Evolutionary conservation across 2,329 filamentous ascomycete species (phyloP), one percentile per base, ranked within the genome.

Genomic region (Paecilomyces formosus): DNA sequence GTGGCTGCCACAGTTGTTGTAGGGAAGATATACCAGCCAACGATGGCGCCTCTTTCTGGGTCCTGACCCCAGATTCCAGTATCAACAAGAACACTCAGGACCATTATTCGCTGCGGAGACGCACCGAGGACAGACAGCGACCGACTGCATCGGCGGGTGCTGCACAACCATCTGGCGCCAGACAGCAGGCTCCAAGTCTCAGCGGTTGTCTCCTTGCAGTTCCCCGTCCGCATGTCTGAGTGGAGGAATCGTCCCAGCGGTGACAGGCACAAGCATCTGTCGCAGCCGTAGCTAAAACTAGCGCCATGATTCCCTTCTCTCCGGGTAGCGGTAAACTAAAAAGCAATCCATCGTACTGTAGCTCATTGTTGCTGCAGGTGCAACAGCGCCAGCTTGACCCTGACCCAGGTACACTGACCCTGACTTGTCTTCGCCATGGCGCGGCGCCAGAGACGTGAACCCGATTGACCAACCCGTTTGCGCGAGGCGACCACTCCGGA

Each of bases 151-250:
- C 54, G 15, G 35, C 24, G 28, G 26, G 31, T 49, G n/a, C 53
- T 60, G 51, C 57, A 61, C 26, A 45, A 63, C 63, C 58, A 64
- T 57, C 62, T 66, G 64, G 64, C 64, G 54, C 64, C 63, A 66
- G 60, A 65, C 59, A 66, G 57, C 51, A 31, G 28, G 53, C 55
- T 57, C 60, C 64, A 65, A 61, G 62, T 60, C 57, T 56, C 31
- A 22, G 24, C 35, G 21, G 30, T 26, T 18, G 21, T 28, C 31
- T 55, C 54, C 35, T 33, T 50, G 53, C 53, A 54, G 53, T 5
- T 33, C 28, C 11, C n/a, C 30, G 26, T 31, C 53, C 5, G 50
- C 50, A 24, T 31, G 8, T 31, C 26, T 52, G 18, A 24, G 22
- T 24, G 21, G 21, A 15, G 50, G 26, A 28, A 3, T 7, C 22